Evolutionary conservation across 2,329 filamentous ascomycete genomes (phyloP).

Genomic region (Penicillium sp.): DNA sequence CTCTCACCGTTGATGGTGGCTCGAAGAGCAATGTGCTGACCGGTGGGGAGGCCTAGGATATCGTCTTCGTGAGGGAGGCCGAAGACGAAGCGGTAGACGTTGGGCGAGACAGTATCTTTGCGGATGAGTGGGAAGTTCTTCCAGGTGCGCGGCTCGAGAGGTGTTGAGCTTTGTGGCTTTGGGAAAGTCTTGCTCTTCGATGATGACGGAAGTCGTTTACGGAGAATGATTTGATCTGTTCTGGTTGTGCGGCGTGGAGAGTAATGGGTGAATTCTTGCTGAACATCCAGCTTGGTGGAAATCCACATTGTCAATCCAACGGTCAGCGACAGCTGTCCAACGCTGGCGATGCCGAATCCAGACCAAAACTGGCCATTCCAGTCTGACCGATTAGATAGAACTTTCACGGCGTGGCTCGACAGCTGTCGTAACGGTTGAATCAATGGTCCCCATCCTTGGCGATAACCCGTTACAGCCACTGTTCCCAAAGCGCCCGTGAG

Average conservation of each 20-base stretch:
- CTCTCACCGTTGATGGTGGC: conserved; percentile 48
- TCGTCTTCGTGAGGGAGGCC: conserved; percentile 47
- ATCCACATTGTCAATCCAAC: conserved; percentile 17
- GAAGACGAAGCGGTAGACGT: conserved; percentile 50
- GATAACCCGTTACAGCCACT: background rate
- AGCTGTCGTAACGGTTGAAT: background rate
- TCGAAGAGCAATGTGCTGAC: conserved; percentile 58
- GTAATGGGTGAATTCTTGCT: conserved; percentile 28
- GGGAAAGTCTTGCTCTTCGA: conserved; percentile 25
- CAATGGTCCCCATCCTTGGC: background rate
- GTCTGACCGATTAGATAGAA: background rate
- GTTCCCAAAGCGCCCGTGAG: background rate
- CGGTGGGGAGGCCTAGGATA: conserved; percentile 57
- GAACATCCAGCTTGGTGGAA: conserved; percentile 23
- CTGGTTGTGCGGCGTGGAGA: conserved; percentile 43
- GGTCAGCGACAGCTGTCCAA: conserved; percentile 21
- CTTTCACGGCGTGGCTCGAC: background rate
- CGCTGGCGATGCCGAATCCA: conserved; percentile 20
- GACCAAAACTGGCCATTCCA: conserved; percentile 17
- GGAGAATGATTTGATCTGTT: conserved; percentile 29
- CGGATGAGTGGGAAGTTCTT: conserved; percentile 47
- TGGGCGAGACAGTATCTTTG: conserved; percentile 25
- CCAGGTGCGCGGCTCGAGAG: conserved; percentile 51
- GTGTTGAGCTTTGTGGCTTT: conserved; percentile 35
- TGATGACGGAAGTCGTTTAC: conserved; percentile 18